Evolutionary conservation across 148 eudicot genomes (phyloP).

Genomic region (Polygonum aviculare): DNA sequence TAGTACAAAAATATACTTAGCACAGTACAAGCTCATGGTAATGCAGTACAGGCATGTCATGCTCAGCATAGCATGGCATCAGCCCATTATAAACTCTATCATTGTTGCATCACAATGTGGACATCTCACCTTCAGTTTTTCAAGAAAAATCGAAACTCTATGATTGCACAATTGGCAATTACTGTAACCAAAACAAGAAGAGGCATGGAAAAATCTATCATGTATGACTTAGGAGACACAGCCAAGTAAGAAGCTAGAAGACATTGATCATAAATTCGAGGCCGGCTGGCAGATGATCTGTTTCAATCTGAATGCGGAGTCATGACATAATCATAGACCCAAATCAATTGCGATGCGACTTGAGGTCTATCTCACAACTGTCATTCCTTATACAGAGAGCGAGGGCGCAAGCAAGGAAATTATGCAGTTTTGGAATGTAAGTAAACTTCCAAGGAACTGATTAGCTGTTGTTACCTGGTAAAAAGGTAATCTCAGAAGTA

Average conservation of each 20-base stretch:
- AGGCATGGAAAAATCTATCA: neutral
- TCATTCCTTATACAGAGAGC: neutral
- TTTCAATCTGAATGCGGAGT: neutral
- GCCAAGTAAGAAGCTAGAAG: neutral
- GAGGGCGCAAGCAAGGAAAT: neutral
- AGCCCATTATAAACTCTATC: neutral
- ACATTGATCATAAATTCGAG: constrained; percentile 5
- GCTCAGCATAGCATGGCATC: neutral
- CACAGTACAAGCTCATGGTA: no score
- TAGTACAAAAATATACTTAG: no score
- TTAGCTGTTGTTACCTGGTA: neutral
- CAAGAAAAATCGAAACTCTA: neutral
- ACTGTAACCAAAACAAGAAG: neutral
- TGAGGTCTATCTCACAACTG: constrained; percentile 5
- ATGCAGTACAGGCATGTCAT: neutral
- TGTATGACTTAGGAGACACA: neutral
- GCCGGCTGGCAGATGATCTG: constrained; percentile 7
- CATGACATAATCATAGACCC: neutral
- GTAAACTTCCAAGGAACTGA: constrained; percentile 3
- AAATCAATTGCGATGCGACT: constrained; percentile 1
- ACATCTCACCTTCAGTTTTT: neutral
- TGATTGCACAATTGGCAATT: neutral
- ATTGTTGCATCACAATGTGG: neutral
- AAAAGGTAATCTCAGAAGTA: neutral
- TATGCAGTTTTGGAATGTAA: neutral